Evolutionary conservation across 441 rosid species (phyloP).

Genomic region (Melianthus villosus): DNA sequence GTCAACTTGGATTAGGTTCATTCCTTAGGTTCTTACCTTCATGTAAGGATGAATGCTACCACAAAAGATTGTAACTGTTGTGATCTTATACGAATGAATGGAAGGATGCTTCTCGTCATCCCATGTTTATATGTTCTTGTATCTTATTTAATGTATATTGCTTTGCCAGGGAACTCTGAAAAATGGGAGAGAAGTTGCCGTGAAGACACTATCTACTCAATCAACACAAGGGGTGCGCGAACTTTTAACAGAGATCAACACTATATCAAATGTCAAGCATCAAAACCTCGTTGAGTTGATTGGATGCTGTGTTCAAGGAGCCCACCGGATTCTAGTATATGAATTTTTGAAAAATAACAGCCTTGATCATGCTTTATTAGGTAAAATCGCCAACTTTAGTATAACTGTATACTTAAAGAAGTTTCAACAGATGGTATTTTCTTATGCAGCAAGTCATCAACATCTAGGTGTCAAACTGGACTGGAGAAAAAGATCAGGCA

Average conservation of each 20-base stretch:
- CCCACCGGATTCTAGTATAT: slow-evolving; percentile 45
- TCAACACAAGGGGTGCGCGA: slow-evolving; percentile 63
- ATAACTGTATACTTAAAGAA: background rate
- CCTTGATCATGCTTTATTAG: slow-evolving; percentile 39
- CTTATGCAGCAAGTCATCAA: slow-evolving; percentile 22
- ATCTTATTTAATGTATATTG: too few species aligned
- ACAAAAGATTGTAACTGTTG: too few species aligned
- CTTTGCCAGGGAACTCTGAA: slow-evolving; percentile 45
- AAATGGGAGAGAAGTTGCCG: slow-evolving; percentile 47
- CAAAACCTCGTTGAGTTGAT: slow-evolving; percentile 58
- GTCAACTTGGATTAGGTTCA: too few species aligned
- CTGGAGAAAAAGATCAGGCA: slow-evolving; percentile 38
- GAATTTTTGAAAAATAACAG: slow-evolving; percentile 70
- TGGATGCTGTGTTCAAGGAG: slow-evolving; percentile 52
- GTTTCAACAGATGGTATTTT: background rate
- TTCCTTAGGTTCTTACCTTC: too few species aligned
- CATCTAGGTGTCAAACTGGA: slow-evolving; percentile 22
- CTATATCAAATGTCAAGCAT: slow-evolving; percentile 49
- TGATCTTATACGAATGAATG: too few species aligned
- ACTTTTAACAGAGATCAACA: slow-evolving; percentile 52
- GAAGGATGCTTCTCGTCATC: too few species aligned
- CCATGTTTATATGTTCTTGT: too few species aligned
- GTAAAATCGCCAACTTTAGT: slow-evolving; percentile 20
- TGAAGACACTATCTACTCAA: slow-evolving; percentile 53
- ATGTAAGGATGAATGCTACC: too few species aligned